Conservation (phyloP, 805 yeast species). For the Nakazawaea wickerhamii region DNA sequence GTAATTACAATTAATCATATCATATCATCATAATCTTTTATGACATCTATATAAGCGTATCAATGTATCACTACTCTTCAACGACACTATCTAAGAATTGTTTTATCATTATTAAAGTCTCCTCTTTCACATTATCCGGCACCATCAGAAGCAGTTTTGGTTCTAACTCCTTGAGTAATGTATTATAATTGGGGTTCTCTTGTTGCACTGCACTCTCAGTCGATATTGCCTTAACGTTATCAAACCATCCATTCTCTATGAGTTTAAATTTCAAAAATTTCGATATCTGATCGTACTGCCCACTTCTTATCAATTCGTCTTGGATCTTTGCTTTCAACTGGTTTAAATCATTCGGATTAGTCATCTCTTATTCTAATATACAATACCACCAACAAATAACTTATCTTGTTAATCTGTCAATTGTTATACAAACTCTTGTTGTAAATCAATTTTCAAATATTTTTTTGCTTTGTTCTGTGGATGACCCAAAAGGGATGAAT, state of each 20-base stretch:
- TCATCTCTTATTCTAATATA: no score
- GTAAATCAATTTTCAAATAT: no score
- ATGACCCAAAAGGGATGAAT: no score
- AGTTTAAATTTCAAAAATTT: conserved; percentile 57
- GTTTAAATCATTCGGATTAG: conserved; percentile 7
- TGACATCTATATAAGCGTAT: background rate
- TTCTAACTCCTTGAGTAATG: conserved; percentile 46
- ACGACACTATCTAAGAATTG: conserved; percentile 50
- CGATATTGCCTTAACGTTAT: conserved; percentile 60
- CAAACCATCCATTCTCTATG: conserved; percentile 82
- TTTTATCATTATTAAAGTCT: conserved; percentile 51
- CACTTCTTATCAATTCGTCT: conserved; percentile 64
- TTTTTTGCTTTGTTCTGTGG: no score
- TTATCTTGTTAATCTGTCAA: no score
- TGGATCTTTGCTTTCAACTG: conserved; percentile 56
- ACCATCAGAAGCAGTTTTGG: conserved; percentile 67
- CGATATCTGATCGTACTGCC: conserved; percentile 75
- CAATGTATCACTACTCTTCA: conserved; percentile 19
- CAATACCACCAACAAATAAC: no score
- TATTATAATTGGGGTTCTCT: conserved; percentile 46
- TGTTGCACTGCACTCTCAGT: conserved; percentile 31
- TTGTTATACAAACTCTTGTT: no score
- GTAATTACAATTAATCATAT: no score
- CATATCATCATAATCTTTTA: no score
- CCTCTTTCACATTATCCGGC: conserved; percentile 58